Evolutionary conservation across 1,284 basidiomycete genomes (phyloP), one percentile per base, ranked within the genome.

Genomic region (Entoloma clypeatum): DNA sequence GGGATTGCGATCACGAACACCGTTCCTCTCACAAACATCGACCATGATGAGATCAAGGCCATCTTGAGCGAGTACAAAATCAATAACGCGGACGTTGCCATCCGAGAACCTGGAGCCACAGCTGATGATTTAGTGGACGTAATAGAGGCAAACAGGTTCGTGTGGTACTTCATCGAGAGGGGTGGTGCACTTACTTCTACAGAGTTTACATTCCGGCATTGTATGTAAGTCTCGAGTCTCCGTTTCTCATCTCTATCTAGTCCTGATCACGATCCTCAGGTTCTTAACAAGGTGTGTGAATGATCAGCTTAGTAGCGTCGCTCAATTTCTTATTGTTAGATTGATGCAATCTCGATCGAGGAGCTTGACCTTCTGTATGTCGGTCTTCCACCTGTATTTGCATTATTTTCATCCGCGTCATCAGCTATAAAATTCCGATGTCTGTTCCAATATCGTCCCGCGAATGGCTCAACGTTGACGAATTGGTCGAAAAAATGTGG

Each of bases 111-210:
- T 8, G 85, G 87, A 53, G 91, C 89, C n/a, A 96, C 91, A 2
- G 81, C 94, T 4, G 96, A 99, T 60, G 95, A 99, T 61, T 68
- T 99, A n/a, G 94, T 99, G 44, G 96, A 96, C 59, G 90, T 95
- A 24, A 82, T 94, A 45, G 92, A 95, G 67, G 92, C 90, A 33
- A 95, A 94, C 65, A 72, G 91, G 86, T 84, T 50, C 29, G 54
- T 50, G 33, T 34, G 18, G 24, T 27, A 13, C 11, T 16, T 30
- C n/a, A 22, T 26, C 19, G 3, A 26, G 17, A 18, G 7, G 11
- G 22, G 22, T 36, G 28, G 26, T 31, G 4, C 26, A 6, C 27
- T 14, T 26, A 54, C 29, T 51, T 54, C 26, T 30, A 18, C 55
- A 91, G 94, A 56, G 91, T 98, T 16, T 99, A 99, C 60, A 90